Base-by-base conservation (phyloP, 2,329 filamentous ascomycete species). In the Chaetomium globosum region DNA sequence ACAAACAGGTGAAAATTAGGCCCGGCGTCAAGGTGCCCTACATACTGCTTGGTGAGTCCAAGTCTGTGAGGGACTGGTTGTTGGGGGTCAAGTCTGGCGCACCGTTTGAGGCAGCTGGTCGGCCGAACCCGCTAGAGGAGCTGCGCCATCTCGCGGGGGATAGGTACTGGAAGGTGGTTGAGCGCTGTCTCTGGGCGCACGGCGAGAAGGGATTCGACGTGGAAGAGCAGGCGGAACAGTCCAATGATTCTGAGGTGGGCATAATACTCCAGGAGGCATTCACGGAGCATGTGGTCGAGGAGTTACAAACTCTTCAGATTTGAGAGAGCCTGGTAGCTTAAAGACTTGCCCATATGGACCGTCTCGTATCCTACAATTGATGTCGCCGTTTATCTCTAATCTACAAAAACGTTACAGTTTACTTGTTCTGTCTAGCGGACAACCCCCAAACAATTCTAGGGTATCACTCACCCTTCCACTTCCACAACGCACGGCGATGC, bases 401-500 rank as follows among this genome's bases (percentile, higher is more conserved):
- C 10, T 60, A 64, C 39, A 60, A 4, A 19, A 33, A 46, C 39
- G 28, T n/a, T 64, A 64, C 57, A 60, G 39, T 60, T 12, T 31
- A n/a, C 26, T 28, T 16, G 23, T 28, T 19, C 16, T 13, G 10
- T 39, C 26, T 4, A 3, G 21, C 26, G 52, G 13, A 43, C 19
- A 21, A 6, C 30, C 43, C 31, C 16, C 36, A 21, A 6, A 54
- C n/a, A 28, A 51, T n/a, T 1, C 23, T 33, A 16, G 57, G 58
- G 31, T 39, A 30, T 65, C 55, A 65, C 55, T 72, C 68, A 9
- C 65, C 76, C 64, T 79, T 81, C 77, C 80, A 83, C 76, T 82
- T 85, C 84, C 84, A 87, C 71, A 77, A 74, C 0, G 83, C 82
- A 46, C 77, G 73, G 16, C 84, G 78, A 69, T 87, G 83, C 62